Conservation (phyloP, 805 yeast genomes). For the Candida railenensis region DNA sequence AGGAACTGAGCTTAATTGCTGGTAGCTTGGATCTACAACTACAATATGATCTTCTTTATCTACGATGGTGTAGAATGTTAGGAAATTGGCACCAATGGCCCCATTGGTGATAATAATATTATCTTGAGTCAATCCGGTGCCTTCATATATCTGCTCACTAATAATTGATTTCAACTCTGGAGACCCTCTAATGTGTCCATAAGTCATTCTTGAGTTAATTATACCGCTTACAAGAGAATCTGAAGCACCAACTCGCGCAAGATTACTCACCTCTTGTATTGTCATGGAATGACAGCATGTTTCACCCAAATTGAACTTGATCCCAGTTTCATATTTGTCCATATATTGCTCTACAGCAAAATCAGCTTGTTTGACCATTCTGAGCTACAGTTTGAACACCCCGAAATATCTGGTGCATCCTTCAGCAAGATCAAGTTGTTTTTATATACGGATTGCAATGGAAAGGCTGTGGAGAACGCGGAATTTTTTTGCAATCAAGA, state of each 20-base stretch:
- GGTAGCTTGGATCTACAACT: conserved; percentile 50
- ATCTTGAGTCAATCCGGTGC: conserved; percentile 6
- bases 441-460: too few species aligned
- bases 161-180: conserved; percentile 34
- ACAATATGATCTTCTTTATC: conserved; percentile 47
- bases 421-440: too few species aligned
- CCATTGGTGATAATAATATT: conserved; percentile 50
- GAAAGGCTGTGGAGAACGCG: neutral
- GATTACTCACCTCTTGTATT: conserved; percentile 33
- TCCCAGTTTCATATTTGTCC: conserved; percentile 46
- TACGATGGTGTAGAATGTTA: conserved; percentile 42
- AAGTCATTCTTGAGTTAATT: conserved; percentile 30
- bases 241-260: conserved; percentile 11
- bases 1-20: conserved; percentile 50
- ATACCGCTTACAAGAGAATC: conserved; percentile 1
- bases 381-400: too few species aligned
- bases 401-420: too few species aligned
- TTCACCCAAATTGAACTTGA: conserved; percentile 47
- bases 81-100: conserved; percentile 56
- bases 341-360: conserved; percentile 56
- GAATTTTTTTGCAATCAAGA: neutral
- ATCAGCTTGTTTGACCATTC: conserved; percentile 29
- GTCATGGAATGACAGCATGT: conserved; percentile 50
- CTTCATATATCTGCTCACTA: conserved; percentile 30
- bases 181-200: conserved; percentile 49